Evolutionary conservation across 2,329 filamentous ascomycete genomes (phyloP), one percentile per base, ranked within the genome.

Genomic region (Trichothecium roseum): DNA sequence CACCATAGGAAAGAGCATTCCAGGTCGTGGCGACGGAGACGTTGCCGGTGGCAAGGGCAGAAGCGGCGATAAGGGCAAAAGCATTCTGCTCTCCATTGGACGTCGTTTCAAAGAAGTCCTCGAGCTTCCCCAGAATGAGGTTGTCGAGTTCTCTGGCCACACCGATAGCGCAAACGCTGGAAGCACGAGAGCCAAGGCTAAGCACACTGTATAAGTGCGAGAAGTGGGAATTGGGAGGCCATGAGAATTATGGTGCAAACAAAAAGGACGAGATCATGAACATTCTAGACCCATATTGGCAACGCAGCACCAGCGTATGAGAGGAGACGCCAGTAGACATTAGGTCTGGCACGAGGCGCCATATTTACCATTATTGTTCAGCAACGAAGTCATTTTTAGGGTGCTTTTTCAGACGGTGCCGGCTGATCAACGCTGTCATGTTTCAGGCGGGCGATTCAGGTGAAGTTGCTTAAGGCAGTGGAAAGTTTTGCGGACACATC

Each of bases 91-190:
- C 66, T 74, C 76, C 52, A 94, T 98, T 50, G 91, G 91, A 48
- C 74, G 71, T 48, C 79, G 81, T 45, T 95, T 98, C 78, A 98
- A 98, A 77, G 82, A 87, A 48, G 80, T 93, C 18, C 70, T 98
- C 37, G 79, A 84, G 57, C 68, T 98, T 41, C 81, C 82, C 40
- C 63, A 78, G 37, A 71, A 66, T 41, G 91, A 96, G 57, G 60
- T 68, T 42, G 78, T 98, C 40, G 93, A 98, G 65, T 98, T 96
- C 66, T 94, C 86, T 15, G 91, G 91, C 41, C 91, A 98, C 66
- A 94, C 86, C 14, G 93, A 98, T 49, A 84, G 84, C 49, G 89
- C 91, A 27, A 84, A 94, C 58, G 79, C 83, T 41, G 91, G 91
- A 47, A 95, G 88, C 64, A 94, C 86, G 40, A 80, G 93, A 51